Base-by-base conservation (phyloP, 805 yeast genomes). In the Yarrowia osloensis region DNA sequence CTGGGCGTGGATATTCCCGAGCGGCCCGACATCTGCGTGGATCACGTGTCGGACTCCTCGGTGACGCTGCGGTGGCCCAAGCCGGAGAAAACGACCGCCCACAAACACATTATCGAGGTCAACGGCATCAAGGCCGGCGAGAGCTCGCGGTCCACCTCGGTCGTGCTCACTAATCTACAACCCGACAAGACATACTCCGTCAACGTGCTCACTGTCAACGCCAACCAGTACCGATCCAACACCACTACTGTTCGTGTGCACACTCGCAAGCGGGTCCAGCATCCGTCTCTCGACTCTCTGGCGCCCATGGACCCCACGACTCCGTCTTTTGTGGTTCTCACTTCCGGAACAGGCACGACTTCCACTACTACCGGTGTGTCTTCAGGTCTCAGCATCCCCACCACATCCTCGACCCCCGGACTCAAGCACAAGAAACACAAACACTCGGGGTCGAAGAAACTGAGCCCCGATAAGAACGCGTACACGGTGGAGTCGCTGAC, bases 1-100 rank as follows among this genome's bases (percentile, higher is more conserved):
- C 70, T 77, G 37, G 79, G 79, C 17, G 75, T 77, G 37, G 79
- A 77, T 52, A 70, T 77, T 8, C 79, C 79, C 1, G 73, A 75
- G 5, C 66, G 77, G 17, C 79, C 79, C 3, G 68, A 69, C 17
- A 75, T 76, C 19, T 72, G 75, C 26, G 70, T 77, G 24, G 79
- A 75, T 57, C 67, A 71, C 15, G 70, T 77, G 39, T 68, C 77
- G 1, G 68, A 74, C 42, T 71, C 72, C 33, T 70, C 75, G 6
- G 72, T 77, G 7, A 67, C 74, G 7, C 67, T 77, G 44, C 79
- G 77, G 66, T 77, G 79, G 79, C 66, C 74, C 42, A 71, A 71
- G 19, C 76, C 79, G 8, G 77, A 73, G 29, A 68, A 72, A n/a
- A 72, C 73, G 44, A 69, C 70, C 22, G 66, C 71, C n/a, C 65